Evolutionary conservation across 495 filamentous ascomycete genomes (phyloP).

Genomic region (Haplographium delicatum): DNA sequence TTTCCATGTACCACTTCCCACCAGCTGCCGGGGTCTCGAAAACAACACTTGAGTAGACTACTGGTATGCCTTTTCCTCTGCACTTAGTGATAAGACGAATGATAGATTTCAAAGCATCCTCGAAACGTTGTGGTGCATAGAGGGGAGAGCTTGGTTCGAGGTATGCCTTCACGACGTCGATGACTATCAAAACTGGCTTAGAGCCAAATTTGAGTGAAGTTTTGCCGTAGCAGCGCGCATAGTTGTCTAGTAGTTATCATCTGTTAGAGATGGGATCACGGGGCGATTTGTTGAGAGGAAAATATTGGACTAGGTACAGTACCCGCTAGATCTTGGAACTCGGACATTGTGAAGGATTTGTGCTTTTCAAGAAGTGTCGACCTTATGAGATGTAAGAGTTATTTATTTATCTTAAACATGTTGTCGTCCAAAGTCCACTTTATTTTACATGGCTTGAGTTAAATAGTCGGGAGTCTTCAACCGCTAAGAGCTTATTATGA

Average conservation of each 20-base stretch:
- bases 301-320: too few species aligned
- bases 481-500: too few species aligned
- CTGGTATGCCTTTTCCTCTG: neutral
- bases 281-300: too few species aligned
- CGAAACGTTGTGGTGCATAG: constrained; percentile 9
- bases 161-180: constrained; percentile 10
- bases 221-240: constrained; percentile 6
- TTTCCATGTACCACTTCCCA: constrained; percentile 8
- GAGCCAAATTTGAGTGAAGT: constrained; percentile 4
- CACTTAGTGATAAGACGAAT: constrained; percentile 5
- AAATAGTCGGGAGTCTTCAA: too few species aligned
- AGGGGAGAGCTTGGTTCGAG: constrained; percentile 4
- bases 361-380: too few species aligned
- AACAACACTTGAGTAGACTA: constrained; percentile 5
- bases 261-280: too few species aligned
- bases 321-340: too few species aligned
- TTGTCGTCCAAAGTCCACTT: too few species aligned
- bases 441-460: too few species aligned
- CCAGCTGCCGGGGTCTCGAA: constrained; percentile 4
- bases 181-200: constrained; percentile 6
- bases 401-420: too few species aligned
- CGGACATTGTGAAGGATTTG: too few species aligned
- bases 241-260: constrained; percentile 11
- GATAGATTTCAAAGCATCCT: constrained; percentile 5
- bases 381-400: too few species aligned